A percentile compares a stretch with the other conserved stretches of the same genome.
These are phyloP conservation scores for Fusarium neocosmosporiellum DNA, from an alignment of 2,329 filamentous ascomycete genomes.

Conservation along the genomic window DNA sequence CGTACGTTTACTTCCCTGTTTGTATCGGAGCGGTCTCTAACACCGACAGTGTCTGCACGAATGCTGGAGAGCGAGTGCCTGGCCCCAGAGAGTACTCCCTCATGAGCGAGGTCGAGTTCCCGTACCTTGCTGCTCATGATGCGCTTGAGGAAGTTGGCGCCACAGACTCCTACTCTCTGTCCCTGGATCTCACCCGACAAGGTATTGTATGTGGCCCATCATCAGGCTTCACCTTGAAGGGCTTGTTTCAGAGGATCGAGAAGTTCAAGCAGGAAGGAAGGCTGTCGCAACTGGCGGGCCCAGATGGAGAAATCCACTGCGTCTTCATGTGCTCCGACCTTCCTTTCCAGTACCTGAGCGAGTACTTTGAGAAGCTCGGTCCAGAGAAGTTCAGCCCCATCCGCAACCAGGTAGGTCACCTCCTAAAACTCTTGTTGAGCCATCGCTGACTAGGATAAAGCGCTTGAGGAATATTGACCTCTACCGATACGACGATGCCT, in stretches of 20 bases:
- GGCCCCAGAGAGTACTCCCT: conserved; percentile 65
- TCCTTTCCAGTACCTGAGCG: conserved; percentile 70
- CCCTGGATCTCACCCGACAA: conserved; percentile 65
- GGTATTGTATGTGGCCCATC: conserved; percentile 72
- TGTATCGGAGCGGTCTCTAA: conserved; percentile 3
- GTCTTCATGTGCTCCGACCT: conserved; percentile 72
- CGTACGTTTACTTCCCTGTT: conserved; percentile 32
- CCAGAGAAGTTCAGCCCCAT: conserved; percentile 61
- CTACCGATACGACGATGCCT: conserved; percentile 66
- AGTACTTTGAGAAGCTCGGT: conserved; percentile 67
- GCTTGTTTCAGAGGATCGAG: conserved; percentile 61
- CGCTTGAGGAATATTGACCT: conserved; percentile 61
- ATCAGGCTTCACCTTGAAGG: conserved; percentile 67
- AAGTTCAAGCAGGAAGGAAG: conserved; percentile 59
- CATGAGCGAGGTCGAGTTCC: conserved; percentile 65
- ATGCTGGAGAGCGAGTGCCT: conserved; percentile 66
- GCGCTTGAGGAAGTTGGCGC: conserved; percentile 66
- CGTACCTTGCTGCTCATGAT: conserved; percentile 66
- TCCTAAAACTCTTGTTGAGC: fast-evolving
- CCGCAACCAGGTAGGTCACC: conserved; percentile 50
- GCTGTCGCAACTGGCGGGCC: conserved; percentile 57
- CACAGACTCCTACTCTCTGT: conserved; percentile 63
- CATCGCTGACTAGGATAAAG: conserved; percentile 46
- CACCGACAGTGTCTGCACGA: conserved; percentile 63
- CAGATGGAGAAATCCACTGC: conserved; percentile 60